These are phyloP conservation scores for Schwanniomyces pseudopolymorphus DNA, from an alignment of 805 yeast species.

Conservation along the genomic window DNA sequence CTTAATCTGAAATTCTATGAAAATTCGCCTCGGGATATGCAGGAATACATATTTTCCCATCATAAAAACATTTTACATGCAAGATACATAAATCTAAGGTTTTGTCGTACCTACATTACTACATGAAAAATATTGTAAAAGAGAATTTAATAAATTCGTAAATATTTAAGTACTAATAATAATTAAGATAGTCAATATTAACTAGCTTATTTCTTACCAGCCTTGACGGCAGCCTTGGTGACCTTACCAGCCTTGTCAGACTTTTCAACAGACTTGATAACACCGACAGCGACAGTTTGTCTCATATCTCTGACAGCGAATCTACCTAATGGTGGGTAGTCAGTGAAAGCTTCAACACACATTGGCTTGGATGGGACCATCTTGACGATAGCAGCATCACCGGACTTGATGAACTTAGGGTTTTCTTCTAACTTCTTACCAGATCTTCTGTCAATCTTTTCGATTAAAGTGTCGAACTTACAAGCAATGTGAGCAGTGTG, in stretches of 20 bases:
- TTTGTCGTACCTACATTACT: too few species aligned
- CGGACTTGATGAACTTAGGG: slow-evolving; percentile 38
- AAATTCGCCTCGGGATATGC: neutral
- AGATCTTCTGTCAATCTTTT: slow-evolving; percentile 83
- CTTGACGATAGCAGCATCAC: slow-evolving; percentile 42
- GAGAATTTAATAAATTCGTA: slow-evolving; percentile 3
- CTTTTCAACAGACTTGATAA: slow-evolving; percentile 70
- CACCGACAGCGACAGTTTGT: slow-evolving; percentile 99
- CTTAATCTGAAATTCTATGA: neutral
- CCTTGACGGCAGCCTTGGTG: slow-evolving; percentile 49
- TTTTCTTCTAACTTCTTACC: slow-evolving; percentile 34
- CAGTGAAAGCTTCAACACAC: slow-evolving; percentile 46
- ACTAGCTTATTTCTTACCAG: slow-evolving; percentile 44
- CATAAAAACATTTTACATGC: neutral
- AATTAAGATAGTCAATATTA: slow-evolving; percentile 2
- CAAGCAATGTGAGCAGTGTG: slow-evolving; percentile 94
- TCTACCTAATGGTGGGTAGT: slow-evolving; percentile 47
- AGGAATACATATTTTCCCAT: neutral
- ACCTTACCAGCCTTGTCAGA: slow-evolving; percentile 50
- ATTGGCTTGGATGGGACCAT: slow-evolving; percentile 45
- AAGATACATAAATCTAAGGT: neutral
- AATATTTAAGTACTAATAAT: slow-evolving; percentile 4
- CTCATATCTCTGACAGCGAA: slow-evolving; percentile 96
- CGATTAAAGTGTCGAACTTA: slow-evolving; percentile 74
- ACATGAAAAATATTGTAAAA: too few species aligned